phyloP scores from a whole-genome alignment of 495 filamentous ascomycete genomes.

The Podospora pseudopauciseta region DNA sequence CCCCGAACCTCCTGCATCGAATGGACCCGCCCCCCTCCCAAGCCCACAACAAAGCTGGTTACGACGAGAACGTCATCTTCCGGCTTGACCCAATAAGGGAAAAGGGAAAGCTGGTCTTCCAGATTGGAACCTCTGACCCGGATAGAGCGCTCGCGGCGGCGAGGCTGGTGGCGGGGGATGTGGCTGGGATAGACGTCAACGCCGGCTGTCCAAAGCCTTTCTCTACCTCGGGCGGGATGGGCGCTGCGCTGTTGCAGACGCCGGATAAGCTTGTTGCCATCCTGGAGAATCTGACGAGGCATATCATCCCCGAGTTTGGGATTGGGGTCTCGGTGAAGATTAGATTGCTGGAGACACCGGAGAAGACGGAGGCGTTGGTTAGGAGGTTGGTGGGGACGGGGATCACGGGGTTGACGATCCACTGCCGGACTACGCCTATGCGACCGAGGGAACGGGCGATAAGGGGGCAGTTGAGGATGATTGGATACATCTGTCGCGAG shows the following conservation, averaged over 20 bases:
- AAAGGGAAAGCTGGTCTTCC: conserved; percentile 71
- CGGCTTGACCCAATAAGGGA: conserved; percentile 75
- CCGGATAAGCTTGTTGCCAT: conserved; percentile 82
- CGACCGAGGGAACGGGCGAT: conserved; percentile 83
- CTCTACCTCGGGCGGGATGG: conserved; percentile 87
- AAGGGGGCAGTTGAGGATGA: conserved; percentile 76
- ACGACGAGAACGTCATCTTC: conserved; percentile 73
- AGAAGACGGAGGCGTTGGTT: conserved; percentile 70
- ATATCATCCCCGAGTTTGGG: conserved; percentile 69
- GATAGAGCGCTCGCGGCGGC: conserved; percentile 79
- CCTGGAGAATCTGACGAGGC: conserved; percentile 70
- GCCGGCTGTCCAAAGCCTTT: conserved; percentile 97
- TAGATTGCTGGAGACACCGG: conserved; percentile 71
- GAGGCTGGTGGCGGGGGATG: conserved; percentile 75
- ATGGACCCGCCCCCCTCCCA: conserved; percentile 75
- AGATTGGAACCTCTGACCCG: conserved; percentile 82
- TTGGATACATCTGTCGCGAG: conserved; percentile 70
- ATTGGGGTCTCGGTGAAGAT: conserved; percentile 97
- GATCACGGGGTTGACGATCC: conserved; percentile 86
- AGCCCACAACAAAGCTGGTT: conserved; percentile 44
- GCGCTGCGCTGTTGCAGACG: conserved; percentile 77
- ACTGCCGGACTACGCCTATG: conserved; percentile 96
- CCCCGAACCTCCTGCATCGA: conserved; percentile 72
- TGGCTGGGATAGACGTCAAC: conserved; percentile 94
- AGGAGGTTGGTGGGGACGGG: conserved; percentile 72